phyloP scores from a whole-genome alignment of 2,329 filamentous ascomycete species.

The Exophiala alcalophila region DNA sequence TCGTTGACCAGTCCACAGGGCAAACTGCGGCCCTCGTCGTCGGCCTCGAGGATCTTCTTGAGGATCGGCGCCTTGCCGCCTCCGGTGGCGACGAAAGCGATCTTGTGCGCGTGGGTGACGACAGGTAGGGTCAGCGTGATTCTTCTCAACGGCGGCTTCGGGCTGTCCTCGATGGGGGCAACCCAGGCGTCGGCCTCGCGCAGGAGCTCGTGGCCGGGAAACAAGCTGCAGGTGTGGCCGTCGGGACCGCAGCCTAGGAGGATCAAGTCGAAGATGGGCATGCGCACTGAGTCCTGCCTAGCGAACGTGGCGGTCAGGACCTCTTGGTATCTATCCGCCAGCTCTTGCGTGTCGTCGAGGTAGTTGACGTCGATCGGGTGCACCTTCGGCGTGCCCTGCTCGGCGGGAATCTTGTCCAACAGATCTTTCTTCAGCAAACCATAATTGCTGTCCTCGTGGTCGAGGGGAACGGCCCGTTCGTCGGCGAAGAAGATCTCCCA shows the following conservation, averaged over 20 bases:
- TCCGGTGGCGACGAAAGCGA: conserved; percentile 90
- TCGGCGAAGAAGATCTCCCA: conserved; percentile 99
- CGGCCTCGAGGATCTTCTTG: conserved; percentile 81
- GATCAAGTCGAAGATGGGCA: conserved; percentile 92
- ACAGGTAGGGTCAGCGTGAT: conserved; percentile 93
- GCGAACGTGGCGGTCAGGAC: conserved; percentile 81
- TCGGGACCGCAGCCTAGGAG: conserved; percentile 92
- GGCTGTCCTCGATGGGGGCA: conserved; percentile 84
- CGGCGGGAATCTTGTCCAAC: conserved; percentile 77
- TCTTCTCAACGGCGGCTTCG: conserved; percentile 85
- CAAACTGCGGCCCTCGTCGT: conserved; percentile 65
- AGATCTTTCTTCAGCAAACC: conserved; percentile 80
- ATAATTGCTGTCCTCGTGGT: conserved; percentile 94
- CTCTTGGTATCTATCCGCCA: conserved; percentile 92
- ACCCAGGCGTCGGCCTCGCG: conserved; percentile 90
- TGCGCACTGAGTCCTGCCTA: conserved; percentile 84
- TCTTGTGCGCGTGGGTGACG: conserved; percentile 77
- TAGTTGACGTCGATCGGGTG: conserved; percentile 71
- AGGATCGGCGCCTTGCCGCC: conserved; percentile 85
- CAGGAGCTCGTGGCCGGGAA: conserved; percentile 83
- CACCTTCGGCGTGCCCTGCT: conserved; percentile 65
- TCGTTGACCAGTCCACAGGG: conserved; percentile 88
- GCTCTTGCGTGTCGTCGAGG: conserved; percentile 76
- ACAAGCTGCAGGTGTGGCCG: conserved; percentile 94
- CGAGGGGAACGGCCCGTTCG: conserved; percentile 88